Base-by-base conservation (phyloP, 2,329 filamentous ascomycete species). In the Exophiala calicioides region DNA sequence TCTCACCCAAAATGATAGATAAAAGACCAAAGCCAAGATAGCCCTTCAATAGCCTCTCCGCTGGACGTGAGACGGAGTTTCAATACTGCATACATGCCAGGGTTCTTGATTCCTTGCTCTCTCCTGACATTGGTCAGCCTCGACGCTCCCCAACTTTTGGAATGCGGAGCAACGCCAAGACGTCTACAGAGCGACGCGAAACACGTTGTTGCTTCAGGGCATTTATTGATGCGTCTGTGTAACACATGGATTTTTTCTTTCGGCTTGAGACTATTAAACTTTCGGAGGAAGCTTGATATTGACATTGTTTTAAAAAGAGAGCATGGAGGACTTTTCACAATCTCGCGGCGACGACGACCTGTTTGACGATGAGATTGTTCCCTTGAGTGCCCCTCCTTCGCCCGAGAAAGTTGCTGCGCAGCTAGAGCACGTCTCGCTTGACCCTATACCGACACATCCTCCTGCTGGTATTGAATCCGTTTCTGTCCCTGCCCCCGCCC, bases 331-430 rank as follows among this genome's bases (percentile, higher is more conserved):
- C 57, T 76, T 75, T 47, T 70, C 73, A 19, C 73, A 76, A 45
- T 75, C 73, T 2, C 68, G 73, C 16, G 71, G 68, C 18, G 69
- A 66, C n/a, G 72, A 76, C 50, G 72, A 75, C 57, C 61, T 76
- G 5, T 76, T 76, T 50, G 71, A 74, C 52, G 73, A 76, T 54
- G 73, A 76, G 53, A 74, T 75, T 40, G 66, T 73, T 20, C 73
- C 73, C 3, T 63, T 75, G 20, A 57, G 59, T 19, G 55, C 66
- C 2, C 57, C 61, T 12, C 63, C 66, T 13, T 59, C 65, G 5
- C 24, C 46, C 12, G 52, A 43, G 26, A 57, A 33, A 48, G 53
- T 58, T 18, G 43, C 48, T 5, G n/a, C 38, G n/a, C 52, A 51
- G 23, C 33, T 49, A 5, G 46, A 55, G 16, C 43, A 56, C 34